These are phyloP conservation scores for Jamesozyma lodderae DNA, from an alignment of 805 yeast genomes.

Conservation along the genomic window DNA sequence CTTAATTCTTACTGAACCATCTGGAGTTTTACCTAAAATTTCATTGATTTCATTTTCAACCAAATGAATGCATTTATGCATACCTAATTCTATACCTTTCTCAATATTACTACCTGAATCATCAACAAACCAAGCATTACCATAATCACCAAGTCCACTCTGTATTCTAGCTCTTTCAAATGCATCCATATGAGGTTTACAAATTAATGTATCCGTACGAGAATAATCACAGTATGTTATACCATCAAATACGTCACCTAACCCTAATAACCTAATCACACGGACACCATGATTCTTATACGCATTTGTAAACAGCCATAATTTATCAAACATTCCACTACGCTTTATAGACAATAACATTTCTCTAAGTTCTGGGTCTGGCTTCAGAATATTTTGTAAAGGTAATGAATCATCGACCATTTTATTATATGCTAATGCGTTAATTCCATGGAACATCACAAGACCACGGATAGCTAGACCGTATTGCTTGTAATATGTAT, in stretches of 20 bases:
- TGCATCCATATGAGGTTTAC: constrained; percentile 79
- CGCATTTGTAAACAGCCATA: constrained; percentile 95
- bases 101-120: constrained; percentile 74
- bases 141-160: constrained; percentile 37
- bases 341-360: constrained; percentile 38
- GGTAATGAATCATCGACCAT: constrained; percentile 92
- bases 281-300: constrained; percentile 83
- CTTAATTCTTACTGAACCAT: constrained; percentile 45
- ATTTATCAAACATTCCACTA: constrained; percentile 49
- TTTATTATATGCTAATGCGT: constrained; percentile 80
- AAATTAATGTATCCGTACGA: constrained; percentile 53
- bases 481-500: constrained; percentile 70
- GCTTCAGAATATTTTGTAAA: constrained; percentile 63
- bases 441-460: constrained; percentile 52
- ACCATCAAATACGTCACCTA: constrained; percentile 93
- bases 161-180: constrained; percentile 56
- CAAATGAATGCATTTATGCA: constrained; percentile 63
- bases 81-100: constrained; percentile 65
- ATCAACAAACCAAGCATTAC: constrained; percentile 67
- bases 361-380: constrained; percentile 46
- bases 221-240: constrained; percentile 83
- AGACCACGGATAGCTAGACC: constrained; percentile 93
- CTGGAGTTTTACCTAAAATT: constrained; percentile 30
- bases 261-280: constrained; percentile 67
- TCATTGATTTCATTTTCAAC: constrained; percentile 58